Conservation (phyloP, 257 asterid genomes). For the Ocimum tenuiflorum region DNA sequence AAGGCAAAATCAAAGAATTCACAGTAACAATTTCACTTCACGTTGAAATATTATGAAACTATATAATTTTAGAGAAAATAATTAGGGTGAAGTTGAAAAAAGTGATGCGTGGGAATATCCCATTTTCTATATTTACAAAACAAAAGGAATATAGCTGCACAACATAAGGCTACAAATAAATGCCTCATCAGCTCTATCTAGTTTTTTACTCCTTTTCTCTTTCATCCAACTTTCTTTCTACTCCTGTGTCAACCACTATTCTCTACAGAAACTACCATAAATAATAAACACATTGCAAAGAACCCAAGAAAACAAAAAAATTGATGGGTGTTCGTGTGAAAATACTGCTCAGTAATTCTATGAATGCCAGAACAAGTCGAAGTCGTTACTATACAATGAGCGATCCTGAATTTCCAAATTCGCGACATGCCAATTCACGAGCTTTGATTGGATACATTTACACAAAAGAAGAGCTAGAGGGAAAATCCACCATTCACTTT, state of each 20-base stretch:
- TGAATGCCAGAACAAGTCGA: constrained; percentile 83
- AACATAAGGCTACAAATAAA: constrained; percentile 42
- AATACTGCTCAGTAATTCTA: constrained; percentile 32
- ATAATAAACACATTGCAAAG: constrained; percentile 24
- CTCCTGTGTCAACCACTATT: constrained; percentile 42
- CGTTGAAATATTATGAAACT: neutral
- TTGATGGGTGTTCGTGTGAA: constrained; percentile 52
- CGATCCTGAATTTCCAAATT: constrained; percentile 95
- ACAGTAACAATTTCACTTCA: neutral
- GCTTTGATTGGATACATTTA: constrained; percentile 83
- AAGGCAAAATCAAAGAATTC: too few relatives aligned
- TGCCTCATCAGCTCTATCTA: constrained; percentile 36
- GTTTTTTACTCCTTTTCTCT: constrained; percentile 17
- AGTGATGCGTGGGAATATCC: constrained; percentile 25
- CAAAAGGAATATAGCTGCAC: constrained; percentile 40
- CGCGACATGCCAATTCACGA: constrained; percentile 87
- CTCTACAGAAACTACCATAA: constrained; percentile 31
- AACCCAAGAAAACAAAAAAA: constrained; percentile 52
- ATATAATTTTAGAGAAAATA: neutral
- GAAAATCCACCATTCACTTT: constrained; percentile 98
- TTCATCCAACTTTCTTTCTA: constrained; percentile 39
- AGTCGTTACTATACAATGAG: constrained; percentile 86
- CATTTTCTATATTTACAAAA: constrained; percentile 44
- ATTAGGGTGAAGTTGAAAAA: constrained; percentile 4
- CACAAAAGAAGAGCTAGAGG: constrained; percentile 76